Percentiles rank a stretch among this genome's conserved stretches.
Evolutionary conservation across 768 basidiomycete genomes (phyloP).

Genomic region (Tylopilus sp.): DNA sequence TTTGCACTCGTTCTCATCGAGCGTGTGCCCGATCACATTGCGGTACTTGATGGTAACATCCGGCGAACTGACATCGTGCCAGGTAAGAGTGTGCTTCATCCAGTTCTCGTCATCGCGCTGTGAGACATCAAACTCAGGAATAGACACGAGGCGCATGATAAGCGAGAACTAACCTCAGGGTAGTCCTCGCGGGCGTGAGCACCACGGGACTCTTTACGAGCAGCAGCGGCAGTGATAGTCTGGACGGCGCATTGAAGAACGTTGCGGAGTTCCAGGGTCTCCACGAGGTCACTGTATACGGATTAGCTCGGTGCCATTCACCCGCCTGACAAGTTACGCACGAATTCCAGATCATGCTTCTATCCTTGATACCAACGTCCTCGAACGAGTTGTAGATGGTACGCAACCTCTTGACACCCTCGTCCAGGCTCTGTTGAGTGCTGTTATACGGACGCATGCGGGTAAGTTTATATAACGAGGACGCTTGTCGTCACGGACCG

Average conservation of each 20-base stretch:
- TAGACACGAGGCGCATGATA: background rate
- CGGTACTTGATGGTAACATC: constrained; percentile 91
- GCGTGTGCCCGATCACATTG: constrained; percentile 75
- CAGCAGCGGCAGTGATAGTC: constrained; percentile 89
- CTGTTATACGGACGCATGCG: constrained; percentile 35
- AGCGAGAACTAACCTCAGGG: constrained; percentile 64
- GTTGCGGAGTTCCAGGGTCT: constrained; percentile 96
- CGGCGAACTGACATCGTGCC: constrained; percentile 72
- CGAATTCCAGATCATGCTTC: constrained; percentile 99
- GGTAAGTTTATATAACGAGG: constrained; percentile 1
- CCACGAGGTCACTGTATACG: constrained; percentile 77
- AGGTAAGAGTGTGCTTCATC: constrained; percentile 97
- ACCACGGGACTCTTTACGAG: constrained; percentile 96
- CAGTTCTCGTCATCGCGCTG: constrained; percentile 90
- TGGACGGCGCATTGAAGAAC: constrained; percentile 93
- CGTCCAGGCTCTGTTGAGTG: constrained; percentile 84
- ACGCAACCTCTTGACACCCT: constrained; percentile 85
- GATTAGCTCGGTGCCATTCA: constrained; percentile 8
- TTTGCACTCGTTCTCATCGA: constrained; percentile 97
- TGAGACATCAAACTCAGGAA: background rate
- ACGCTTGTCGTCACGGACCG: constrained; percentile 42
- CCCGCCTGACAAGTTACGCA: constrained; percentile 38
- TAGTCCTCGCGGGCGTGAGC: constrained; percentile 98
- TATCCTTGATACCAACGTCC: constrained; percentile 94
- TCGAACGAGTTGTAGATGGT: constrained; percentile 86